Percentiles rank a stretch among this genome's conserved stretches.
These are phyloP conservation scores for Lachnellula cervina DNA, from an alignment of 2,329 filamentous ascomycete genomes.

Conservation along the genomic window DNA sequence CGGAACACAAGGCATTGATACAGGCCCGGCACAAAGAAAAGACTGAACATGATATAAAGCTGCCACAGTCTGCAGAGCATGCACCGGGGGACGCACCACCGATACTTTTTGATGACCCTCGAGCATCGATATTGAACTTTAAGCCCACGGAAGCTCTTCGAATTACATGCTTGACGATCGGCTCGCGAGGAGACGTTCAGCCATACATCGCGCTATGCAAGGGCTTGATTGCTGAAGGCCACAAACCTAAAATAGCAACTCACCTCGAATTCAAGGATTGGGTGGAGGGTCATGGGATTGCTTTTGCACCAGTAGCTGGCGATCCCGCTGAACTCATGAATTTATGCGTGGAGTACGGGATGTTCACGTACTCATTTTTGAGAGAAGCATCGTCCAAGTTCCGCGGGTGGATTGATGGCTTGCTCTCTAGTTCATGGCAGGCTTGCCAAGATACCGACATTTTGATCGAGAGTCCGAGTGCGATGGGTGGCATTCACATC, in stretches of 20 bases:
- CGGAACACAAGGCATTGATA: slow-evolving; percentile 76
- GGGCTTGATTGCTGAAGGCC: slow-evolving; percentile 80
- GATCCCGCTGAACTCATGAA: slow-evolving; percentile 94
- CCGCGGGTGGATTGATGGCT: slow-evolving; percentile 88
- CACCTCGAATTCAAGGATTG: slow-evolving; percentile 85
- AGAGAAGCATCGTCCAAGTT: slow-evolving; percentile 83
- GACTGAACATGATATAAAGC: slow-evolving; percentile 45
- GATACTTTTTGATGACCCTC: slow-evolving; percentile 84
- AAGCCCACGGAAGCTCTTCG: slow-evolving; percentile 75
- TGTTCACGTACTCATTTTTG: slow-evolving; percentile 90
- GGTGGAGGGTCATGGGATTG: slow-evolving; percentile 90
- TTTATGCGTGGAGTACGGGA: slow-evolving; percentile 93
- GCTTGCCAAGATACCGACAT: slow-evolving; percentile 85
- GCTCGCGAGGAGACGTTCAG: slow-evolving; percentile 92
- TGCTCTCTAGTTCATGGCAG: slow-evolving; percentile 74
- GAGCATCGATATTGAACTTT: slow-evolving; percentile 84
- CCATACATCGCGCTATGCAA: slow-evolving; percentile 97
- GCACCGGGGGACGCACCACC: slow-evolving; percentile 56
- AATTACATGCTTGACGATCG: slow-evolving; percentile 93
- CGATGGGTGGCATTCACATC: slow-evolving; percentile 97
- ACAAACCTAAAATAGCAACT: slow-evolving; percentile 81
- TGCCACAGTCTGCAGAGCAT: slow-evolving; percentile 43
- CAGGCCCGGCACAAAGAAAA: slow-evolving; percentile 60
- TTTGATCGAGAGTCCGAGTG: slow-evolving; percentile 89
- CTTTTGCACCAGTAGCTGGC: slow-evolving; percentile 82